A percentile compares a stretch with the other conserved stretches of the same genome.
These are phyloP conservation scores for Lolium multiflorum DNA, from an alignment of 176 grass and related monocot species.

Conservation along the genomic window DNA sequence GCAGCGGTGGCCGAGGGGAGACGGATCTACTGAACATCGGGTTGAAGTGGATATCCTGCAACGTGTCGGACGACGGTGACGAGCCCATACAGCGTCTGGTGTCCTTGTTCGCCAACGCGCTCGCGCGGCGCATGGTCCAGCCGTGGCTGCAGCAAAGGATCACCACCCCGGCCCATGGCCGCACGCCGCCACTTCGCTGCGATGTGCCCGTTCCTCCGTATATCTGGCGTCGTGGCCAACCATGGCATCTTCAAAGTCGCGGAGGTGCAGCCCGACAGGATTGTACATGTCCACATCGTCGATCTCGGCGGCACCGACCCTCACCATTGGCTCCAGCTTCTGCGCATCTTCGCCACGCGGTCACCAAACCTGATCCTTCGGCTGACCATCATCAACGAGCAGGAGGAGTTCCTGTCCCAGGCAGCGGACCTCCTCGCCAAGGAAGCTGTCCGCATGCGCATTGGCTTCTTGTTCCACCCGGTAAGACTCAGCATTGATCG, in stretches of 20 bases:
- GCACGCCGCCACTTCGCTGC: conserved; percentile 46
- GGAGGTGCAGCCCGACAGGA: conserved; percentile 41
- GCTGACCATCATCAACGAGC: conserved; percentile 51
- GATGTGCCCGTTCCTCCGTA: conserved; percentile 65
- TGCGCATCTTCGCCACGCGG: conserved; percentile 45
- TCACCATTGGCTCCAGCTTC: conserved; percentile 57
- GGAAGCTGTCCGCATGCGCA: conserved; percentile 53
- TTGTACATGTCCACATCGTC: conserved; percentile 4
- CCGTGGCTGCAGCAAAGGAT: neutral
- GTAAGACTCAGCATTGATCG: conserved; percentile 30
- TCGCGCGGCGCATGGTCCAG: conserved; percentile 45
- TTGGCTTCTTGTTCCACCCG: conserved; percentile 48
- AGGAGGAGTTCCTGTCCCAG: conserved; percentile 44
- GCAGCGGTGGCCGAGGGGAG: conserved; percentile 21
- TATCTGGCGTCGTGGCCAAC: conserved; percentile 48
- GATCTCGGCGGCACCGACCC: conserved; percentile 57
- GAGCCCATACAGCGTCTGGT: conserved; percentile 67
- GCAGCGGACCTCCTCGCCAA: conserved; percentile 42
- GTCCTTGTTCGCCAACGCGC: conserved; percentile 48
- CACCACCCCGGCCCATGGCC: neutral
- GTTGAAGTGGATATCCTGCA: conserved; percentile 33
- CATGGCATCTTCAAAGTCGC: conserved; percentile 49
- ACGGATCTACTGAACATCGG: conserved; percentile 3
- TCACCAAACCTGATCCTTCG: conserved; percentile 39
- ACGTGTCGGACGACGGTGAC: conserved; percentile 40